Base-by-base conservation (phyloP, 371 early-diverging fungal species). In the Rhizopus arrhizus region DNA sequence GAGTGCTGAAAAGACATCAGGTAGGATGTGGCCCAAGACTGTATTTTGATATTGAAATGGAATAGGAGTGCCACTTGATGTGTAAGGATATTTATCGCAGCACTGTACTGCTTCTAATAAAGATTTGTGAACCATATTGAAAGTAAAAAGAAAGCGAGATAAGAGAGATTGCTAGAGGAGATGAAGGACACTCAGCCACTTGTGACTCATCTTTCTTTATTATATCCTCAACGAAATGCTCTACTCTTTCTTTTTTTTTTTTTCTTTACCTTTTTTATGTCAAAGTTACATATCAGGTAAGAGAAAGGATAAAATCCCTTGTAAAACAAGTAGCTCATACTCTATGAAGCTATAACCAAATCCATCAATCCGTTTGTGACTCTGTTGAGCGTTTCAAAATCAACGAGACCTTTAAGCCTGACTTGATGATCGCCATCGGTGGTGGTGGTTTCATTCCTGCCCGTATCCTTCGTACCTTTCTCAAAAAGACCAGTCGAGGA, bases 381-480 rank as follows among this genome's bases (percentile, higher is more conserved):
- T 83, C 89, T 7, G 88, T 89, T 16, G 78, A 81, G 35, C 67
- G 64, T 11, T 80, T 77, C 67, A 61, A 72, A 12, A 73, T 89
- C 62, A 87, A 85, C 58, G 81, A 81, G 3, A 75, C 77, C 56
- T 89, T 86, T 69, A 71, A 78, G 58, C 89, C 89, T 36, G 88
- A 89, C 59, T 74, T 88, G 42, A 84, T 88, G 76, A 76, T 80
- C 48, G 79, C 84, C 36, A 86, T 86, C 43, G 80, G 74, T 35
- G 80, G 89, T 47, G 90, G 90, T 56, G 90, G 90, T 16, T 88
- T 90, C 58, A 88, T 89, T 36, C 90, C 90, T 42, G 89, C 89
- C 48, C 85, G 89, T 58, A 81, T 86, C 42, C 65, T 84, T 65
- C 87, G 91, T 59, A 86, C 91, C n/a, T 91, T 91, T 59, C 70